Evolutionary conservation across 2,329 filamentous ascomycete species (phyloP), one percentile per base, ranked within the genome.

Genomic region (Tolypocladium ophioglossoides): DNA sequence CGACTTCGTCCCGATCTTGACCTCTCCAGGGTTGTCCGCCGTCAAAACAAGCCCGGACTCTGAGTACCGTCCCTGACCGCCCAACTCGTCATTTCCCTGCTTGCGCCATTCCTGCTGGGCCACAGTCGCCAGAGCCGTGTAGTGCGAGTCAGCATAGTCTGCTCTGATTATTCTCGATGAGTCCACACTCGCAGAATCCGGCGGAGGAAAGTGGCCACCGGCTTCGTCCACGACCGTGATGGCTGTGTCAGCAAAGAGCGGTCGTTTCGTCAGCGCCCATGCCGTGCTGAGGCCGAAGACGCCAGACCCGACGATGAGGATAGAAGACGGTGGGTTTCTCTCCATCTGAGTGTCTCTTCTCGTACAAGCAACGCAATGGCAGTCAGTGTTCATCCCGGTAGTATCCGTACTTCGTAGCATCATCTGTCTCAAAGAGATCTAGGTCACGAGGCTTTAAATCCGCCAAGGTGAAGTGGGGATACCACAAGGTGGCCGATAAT

Each of bases 61-160:
- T 5, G 76, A 76, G 68, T 92, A 94, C 34, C 87, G 78, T 24
- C 83, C 83, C 38, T 83, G 73, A 12, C 78, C 79, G 53, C 83
- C 86, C 51, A 84, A 72, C 24, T 80, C 74, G 6, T 76, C 69
- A 35, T 77, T 71, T 54, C 75, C 80, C 62, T 69, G 69, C 66
- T 78, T 80, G 62, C 86, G 82, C 88, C 84, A 94, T 64, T 79
- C 74, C 20, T 76, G 69, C 63, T 89, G 87, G 1, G 91, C 90
- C 38, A 82, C 74, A 20, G 81, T 77, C 22, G 86, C 90, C 48
- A 97, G 82, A 18, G 76, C 73, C 7, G 89, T 81, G 70, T 97
- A 97, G 24, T 84, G 80, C 0, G 81, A 73, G 64, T 92, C 84
- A 6, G 88, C 85, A 66, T 97, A 97, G 75, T 97, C 92, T 51